These are phyloP conservation scores for Fusarium verticillioides DNA, from an alignment of 2,329 filamentous ascomycete genomes.

Conservation along the genomic window DNA sequence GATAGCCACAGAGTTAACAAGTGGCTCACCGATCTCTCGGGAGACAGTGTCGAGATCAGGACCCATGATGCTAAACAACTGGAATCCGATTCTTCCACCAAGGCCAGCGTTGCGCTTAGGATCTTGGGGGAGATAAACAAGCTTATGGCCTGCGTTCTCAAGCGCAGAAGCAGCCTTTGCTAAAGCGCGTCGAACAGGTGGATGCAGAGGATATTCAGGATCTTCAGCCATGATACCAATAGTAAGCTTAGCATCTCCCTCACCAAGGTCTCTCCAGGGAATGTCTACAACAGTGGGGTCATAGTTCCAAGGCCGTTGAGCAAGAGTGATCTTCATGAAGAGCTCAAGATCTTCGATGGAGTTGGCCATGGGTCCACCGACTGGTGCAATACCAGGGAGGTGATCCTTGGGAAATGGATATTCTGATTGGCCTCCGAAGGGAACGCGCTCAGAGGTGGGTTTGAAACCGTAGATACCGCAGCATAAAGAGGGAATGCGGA, in stretches of 20 bases:
- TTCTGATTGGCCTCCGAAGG: conserved; percentile 44
- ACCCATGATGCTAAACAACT: conserved; percentile 29
- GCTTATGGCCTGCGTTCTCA: conserved; percentile 55
- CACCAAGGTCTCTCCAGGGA: conserved; percentile 57
- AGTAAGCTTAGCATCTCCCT: conserved; percentile 33
- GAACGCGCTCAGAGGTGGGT: conserved; percentile 67
- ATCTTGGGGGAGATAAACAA: conserved; percentile 51
- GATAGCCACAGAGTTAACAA: conserved; percentile 31
- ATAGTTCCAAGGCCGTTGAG: conserved; percentile 55
- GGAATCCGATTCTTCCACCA: conserved; percentile 35
- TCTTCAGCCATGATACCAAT: conserved; percentile 63
- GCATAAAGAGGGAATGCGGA: conserved; percentile 63
- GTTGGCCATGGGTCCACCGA: conserved; percentile 56
- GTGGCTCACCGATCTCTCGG: conserved; percentile 30
- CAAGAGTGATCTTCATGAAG: conserved; percentile 53
- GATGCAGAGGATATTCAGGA: conserved; percentile 60
- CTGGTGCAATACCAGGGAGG: conserved; percentile 48
- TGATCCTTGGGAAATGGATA: conserved; percentile 29
- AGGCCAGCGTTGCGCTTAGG: conserved; percentile 13
- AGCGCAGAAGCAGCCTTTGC: conserved; percentile 53
- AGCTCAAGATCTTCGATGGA: conserved; percentile 46
- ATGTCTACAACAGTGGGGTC: conserved; percentile 55
- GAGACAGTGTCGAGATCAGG: conserved; percentile 24
- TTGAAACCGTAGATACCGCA: conserved; percentile 67
- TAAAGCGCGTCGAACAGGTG: conserved; percentile 59